Evolutionary conservation across 495 filamentous ascomycete species (phyloP).

Genomic region (Tuber brumale): DNA sequence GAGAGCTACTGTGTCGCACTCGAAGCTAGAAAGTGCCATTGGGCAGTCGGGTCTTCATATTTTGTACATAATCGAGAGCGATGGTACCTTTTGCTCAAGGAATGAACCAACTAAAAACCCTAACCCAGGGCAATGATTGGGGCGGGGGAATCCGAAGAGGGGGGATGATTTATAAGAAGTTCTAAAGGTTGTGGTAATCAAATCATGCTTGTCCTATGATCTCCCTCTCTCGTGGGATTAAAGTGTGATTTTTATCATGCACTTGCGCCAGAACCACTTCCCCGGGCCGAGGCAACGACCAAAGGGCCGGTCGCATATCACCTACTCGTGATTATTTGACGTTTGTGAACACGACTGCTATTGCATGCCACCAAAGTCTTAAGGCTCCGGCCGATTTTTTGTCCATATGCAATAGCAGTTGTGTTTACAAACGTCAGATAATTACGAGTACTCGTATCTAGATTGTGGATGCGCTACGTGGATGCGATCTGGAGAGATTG

Average conservation of each 20-base stretch:
- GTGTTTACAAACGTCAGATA: too few species aligned
- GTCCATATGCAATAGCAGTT: too few species aligned
- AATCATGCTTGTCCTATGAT: background rate
- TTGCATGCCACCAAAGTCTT: too few species aligned
- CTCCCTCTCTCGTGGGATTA: background rate
- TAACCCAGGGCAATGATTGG: background rate
- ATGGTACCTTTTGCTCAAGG: background rate
- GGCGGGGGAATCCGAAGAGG: background rate
- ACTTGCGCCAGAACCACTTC: background rate
- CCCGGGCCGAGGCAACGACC: background rate
- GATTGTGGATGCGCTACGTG: background rate
- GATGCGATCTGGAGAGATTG: background rate
- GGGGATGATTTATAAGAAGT: background rate
- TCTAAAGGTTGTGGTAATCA: background rate
- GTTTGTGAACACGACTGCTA: too few species aligned
- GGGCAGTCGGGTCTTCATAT: background rate
- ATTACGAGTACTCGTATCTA: background rate
- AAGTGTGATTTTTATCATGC: background rate
- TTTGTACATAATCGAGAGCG: background rate
- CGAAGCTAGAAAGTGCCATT: background rate
- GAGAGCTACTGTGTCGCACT: background rate
- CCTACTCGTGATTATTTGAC: too few species aligned
- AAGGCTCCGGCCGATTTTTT: too few species aligned
- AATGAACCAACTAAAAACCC: background rate
- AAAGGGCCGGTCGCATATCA: background rate